Evolutionary conservation across 495 filamentous ascomycete genomes (phyloP), one percentile per base, ranked within the genome.

Genomic region (Aspergillus bridgeri): DNA sequence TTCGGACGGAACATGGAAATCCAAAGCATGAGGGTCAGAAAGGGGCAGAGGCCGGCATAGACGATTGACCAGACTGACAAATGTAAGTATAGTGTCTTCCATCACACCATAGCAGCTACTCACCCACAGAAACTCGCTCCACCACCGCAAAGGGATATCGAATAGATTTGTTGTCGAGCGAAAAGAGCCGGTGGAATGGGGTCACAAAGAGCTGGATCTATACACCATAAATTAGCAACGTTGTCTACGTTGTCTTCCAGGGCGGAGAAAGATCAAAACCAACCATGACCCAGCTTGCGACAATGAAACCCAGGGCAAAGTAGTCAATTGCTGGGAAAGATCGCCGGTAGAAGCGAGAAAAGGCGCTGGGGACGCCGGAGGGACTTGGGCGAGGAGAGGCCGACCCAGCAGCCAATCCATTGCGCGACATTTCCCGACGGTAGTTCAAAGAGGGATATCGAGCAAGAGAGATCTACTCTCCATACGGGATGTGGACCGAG

Each of bases 301-400:
- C 60, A 18, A 98, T 79, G 25, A 90, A 63, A 3, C 79, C 78
- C 51, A 97, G 81, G 24, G 89, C 92, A 44, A 96, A 67, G 71
- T 93, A 96, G 69, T 98, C 95, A 8, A 89, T 81, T 15, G 88
- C 86, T 6, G 64, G 64, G 73, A 96, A 96, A 1, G 91, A 89
- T 68, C 82, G 86, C 84, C 75, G 74, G 62, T 67, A 79, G 59
- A 80, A 77, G 8, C 76, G 73, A 46, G 73, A 74, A 22, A 76
- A 47, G 15, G 78, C 73, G 6, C 71, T 71, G 19, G 70, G 49
- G 13, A 77, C 51, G 20, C 74, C 75, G 19, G 62, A 46, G 46
- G 65, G 60, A 29, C 57, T 60, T 5, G 72, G 68, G 5, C 64
- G 61, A 18, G 69, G 57, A 43, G 66, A 59, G n/a, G 70, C 56